These are phyloP conservation scores for Neonectria sp. DNA, from an alignment of 2,329 filamentous ascomycete species.

Conservation along the genomic window DNA sequence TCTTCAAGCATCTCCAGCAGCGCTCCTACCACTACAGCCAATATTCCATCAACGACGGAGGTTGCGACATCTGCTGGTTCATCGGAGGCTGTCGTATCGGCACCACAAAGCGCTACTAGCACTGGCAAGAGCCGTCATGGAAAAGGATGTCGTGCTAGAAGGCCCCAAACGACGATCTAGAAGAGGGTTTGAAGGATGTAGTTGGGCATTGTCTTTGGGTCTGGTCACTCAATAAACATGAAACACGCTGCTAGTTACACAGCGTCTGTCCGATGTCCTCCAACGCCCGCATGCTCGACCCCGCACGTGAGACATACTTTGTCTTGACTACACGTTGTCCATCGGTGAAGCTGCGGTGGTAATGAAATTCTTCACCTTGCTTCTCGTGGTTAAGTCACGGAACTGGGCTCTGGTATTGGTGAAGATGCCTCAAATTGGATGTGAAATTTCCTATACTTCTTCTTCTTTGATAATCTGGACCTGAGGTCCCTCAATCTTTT, in stretches of 20 bases:
- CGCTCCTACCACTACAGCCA: not conserved
- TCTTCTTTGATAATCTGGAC: not conserved
- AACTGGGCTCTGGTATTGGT: not conserved
- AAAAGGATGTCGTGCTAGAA: not conserved
- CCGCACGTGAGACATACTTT: not conserved
- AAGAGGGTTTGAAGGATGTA: not conserved
- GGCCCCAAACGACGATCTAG: not conserved
- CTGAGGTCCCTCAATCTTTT: constrained; percentile 6
- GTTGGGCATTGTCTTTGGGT: not conserved
- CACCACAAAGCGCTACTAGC: not conserved
- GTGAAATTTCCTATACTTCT: not conserved
- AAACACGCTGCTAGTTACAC: not conserved
- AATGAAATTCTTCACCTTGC: too few species aligned
- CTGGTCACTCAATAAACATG: not conserved
- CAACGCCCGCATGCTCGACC: not conserved
- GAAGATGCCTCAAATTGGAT: not conserved
- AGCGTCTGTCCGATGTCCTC: not conserved
- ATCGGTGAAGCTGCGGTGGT: too few species aligned
- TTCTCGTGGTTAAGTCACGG: too few species aligned
- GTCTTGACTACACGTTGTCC: not conserved
- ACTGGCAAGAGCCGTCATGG: not conserved
- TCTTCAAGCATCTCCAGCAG: not conserved
- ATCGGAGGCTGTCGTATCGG: not conserved
- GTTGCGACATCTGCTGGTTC: not conserved
- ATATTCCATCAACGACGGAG: not conserved